Conservation (phyloP, 805 yeast species). For the Helenozyma rhizophorensis region DNA sequence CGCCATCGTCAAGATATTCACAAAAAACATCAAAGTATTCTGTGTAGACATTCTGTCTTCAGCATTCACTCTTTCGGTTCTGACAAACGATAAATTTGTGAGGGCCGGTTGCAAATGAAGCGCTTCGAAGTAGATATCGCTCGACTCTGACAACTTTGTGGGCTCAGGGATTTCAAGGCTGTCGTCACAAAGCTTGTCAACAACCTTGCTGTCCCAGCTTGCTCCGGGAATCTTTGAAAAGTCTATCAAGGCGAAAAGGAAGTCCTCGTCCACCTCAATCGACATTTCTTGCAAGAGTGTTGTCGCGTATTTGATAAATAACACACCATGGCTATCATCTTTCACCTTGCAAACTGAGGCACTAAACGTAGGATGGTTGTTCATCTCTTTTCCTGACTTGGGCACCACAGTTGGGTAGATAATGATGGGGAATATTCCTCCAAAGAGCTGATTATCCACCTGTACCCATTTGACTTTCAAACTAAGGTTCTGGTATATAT, state of each 20-base stretch:
- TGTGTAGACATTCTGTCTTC: conserved; percentile 60
- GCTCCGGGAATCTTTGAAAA: conserved; percentile 81
- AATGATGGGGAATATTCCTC: conserved; percentile 83
- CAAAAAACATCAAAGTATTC: conserved; percentile 67
- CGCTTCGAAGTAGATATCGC: conserved; percentile 87
- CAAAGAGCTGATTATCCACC: conserved; percentile 85
- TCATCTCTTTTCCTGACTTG: conserved; percentile 76
- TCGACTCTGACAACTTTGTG: conserved; percentile 45
- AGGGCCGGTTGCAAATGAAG: conserved; percentile 90
- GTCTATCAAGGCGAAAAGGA: conserved; percentile 74
- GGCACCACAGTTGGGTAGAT: conserved; percentile 89
- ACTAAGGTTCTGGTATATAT: conserved; percentile 73
- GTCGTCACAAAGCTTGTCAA: conserved; percentile 57
- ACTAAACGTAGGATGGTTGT: conserved; percentile 85
- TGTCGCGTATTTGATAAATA: conserved; percentile 89
- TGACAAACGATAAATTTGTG: conserved; percentile 81
- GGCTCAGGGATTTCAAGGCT: conserved; percentile 70
- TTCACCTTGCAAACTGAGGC: conserved; percentile 79
- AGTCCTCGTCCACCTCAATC: conserved; percentile 90
- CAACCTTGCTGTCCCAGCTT: conserved; percentile 51
- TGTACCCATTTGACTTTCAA: conserved; percentile 91
- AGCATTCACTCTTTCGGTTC: conserved; percentile 74
- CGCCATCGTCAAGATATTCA: conserved; percentile 91
- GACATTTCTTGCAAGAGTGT: conserved; percentile 85
- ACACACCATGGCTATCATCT: conserved; percentile 87